Percentiles rank a stretch among this genome's conserved stretches.
Conservation (phyloP, 768 basidiomycete genomes). For the Kwoniella sp. region DNA sequence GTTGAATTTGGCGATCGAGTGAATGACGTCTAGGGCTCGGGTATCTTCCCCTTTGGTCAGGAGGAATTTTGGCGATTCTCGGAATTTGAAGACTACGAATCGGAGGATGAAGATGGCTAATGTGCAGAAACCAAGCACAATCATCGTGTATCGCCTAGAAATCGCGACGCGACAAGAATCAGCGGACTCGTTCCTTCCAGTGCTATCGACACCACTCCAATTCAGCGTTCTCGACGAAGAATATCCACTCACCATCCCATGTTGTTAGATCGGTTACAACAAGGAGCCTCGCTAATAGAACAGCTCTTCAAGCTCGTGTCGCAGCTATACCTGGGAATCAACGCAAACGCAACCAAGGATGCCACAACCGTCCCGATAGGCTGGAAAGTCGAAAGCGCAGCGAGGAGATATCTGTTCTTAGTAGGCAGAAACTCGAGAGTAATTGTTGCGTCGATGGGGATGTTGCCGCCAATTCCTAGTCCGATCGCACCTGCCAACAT, state of each 20-base stretch:
- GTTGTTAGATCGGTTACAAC: slow-evolving; percentile 61
- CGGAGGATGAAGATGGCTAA: slow-evolving; percentile 63
- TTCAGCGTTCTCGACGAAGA: too few species aligned
- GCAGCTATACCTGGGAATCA: slow-evolving; percentile 65
- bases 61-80: slow-evolving; percentile 67
- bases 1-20: slow-evolving; percentile 56
- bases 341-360: slow-evolving; percentile 62
- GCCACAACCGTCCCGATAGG: slow-evolving; percentile 61
- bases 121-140: slow-evolving; percentile 57
- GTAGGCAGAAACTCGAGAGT: slow-evolving; percentile 44
- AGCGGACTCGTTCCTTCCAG: too few species aligned
- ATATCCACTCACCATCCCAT: slow-evolving; percentile 61
- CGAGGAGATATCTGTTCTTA: slow-evolving; percentile 58
- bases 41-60: slow-evolving; percentile 64
- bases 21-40: slow-evolving; percentile 60
- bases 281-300: slow-evolving; percentile 45
- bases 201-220: too few species aligned
- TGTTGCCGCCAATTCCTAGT: slow-evolving; percentile 51
- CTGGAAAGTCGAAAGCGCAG: slow-evolving; percentile 59
- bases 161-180: background rate
- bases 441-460: slow-evolving; percentile 56
- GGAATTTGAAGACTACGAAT: slow-evolving; percentile 63
- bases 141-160: slow-evolving; percentile 62
- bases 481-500: slow-evolving; percentile 26
- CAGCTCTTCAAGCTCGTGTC: slow-evolving; percentile 36